Conservation (phyloP, 345 rosid genomes). For the Eucalyptus viminalis region DNA sequence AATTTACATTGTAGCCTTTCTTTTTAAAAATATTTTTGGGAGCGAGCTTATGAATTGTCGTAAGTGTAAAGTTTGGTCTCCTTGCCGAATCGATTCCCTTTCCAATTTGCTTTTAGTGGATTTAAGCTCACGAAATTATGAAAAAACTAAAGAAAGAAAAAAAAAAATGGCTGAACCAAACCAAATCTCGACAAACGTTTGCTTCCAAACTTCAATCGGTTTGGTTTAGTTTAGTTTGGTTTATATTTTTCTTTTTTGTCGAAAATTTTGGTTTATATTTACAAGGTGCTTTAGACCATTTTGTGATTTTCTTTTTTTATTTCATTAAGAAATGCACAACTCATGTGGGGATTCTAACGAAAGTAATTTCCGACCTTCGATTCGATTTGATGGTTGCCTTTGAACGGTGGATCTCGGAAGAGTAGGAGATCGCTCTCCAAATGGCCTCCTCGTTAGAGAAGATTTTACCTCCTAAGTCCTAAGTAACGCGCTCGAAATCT, state of each 20-base stretch:
- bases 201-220: not conserved
- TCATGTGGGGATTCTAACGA: accelerated
- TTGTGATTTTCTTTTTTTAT: not conserved
- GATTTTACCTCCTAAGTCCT: not conserved
- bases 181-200: not conserved
- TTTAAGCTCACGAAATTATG: not conserved
- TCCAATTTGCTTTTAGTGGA: not conserved
- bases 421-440: not conserved
- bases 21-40: not conserved
- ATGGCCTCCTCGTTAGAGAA: not conserved
- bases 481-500: not conserved
- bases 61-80: not conserved
- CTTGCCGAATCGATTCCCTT: accelerated
- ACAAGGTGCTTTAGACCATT: accelerated
- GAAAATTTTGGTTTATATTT: not conserved
- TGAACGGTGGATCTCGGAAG: not conserved
- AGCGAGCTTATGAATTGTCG: not conserved
- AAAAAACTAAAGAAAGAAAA: not conserved
- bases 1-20: not conserved
- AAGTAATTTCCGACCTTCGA: not conserved
- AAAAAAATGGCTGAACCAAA: accelerated
- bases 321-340: accelerated
- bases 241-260: not conserved
- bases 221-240: not conserved
- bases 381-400: not conserved